Percentiles rank a stretch among this genome's conserved stretches.
These are phyloP conservation scores for Prosopis cineraria DNA, from an alignment of 306 rosid species.

Conservation along the genomic window DNA sequence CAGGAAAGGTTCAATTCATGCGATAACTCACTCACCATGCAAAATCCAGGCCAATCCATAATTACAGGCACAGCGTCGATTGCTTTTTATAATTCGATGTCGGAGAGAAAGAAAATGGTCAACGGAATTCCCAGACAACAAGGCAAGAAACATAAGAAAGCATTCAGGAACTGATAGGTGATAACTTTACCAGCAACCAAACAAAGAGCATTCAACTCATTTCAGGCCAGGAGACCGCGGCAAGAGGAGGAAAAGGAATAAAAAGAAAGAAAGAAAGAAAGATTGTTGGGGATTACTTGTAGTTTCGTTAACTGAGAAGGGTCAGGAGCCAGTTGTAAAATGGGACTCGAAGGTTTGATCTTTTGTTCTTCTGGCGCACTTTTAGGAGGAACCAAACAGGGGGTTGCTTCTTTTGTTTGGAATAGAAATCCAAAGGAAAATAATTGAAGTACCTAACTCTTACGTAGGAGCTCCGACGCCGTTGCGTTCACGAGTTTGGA, in stretches of 20 bases:
- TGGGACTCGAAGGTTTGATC: slow-evolving; percentile 26
- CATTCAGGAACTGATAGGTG: background rate
- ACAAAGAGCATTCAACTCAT: slow-evolving; percentile 1
- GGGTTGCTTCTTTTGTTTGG: slow-evolving; percentile 1
- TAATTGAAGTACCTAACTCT: background rate
- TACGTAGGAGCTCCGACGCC: slow-evolving; percentile 3
- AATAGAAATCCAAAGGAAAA: background rate
- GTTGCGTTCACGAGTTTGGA: slow-evolving; percentile 6
- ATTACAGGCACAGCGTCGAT: background rate
- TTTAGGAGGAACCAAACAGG: background rate
- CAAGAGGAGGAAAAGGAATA: background rate
- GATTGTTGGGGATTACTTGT: background rate
- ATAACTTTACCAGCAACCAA: slow-evolving; percentile 4
- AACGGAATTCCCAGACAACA: background rate
- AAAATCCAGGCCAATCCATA: background rate
- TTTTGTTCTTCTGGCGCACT: background rate
- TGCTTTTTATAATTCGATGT: background rate
- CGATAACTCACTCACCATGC: slow-evolving; percentile 23
- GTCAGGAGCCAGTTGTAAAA: background rate
- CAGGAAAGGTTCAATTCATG: slow-evolving; percentile 28
- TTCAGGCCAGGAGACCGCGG: background rate
- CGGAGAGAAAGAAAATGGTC: background rate
- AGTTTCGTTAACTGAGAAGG: background rate
- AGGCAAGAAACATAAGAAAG: background rate
- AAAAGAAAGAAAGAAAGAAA: background rate